These are phyloP conservation scores for Aspergillus sp. DNA, from an alignment of 2,329 filamentous ascomycete genomes.

Conservation along the genomic window DNA sequence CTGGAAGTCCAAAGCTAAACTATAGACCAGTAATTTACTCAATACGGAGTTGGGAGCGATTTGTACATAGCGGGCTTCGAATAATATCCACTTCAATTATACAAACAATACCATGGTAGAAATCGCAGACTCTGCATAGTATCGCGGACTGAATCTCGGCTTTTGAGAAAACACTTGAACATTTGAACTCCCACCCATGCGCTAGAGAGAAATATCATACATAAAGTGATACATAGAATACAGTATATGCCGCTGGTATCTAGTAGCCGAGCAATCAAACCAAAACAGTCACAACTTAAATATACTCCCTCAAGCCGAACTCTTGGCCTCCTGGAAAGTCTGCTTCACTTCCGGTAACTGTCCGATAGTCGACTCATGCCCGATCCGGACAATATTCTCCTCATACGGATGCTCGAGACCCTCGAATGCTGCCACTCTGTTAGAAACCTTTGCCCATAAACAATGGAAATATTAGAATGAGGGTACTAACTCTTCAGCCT, in stretches of 20 bases:
- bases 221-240: conserved; percentile 26
- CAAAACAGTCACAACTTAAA: conserved; percentile 1
- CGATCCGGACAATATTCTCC: conserved; percentile 77
- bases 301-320: conserved; percentile 18
- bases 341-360: conserved; percentile 36
- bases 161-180: conserved; percentile 3
- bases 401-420: conserved; percentile 89
- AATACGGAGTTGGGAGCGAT: conserved; percentile 18
- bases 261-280: conserved; percentile 10
- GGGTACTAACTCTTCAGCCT: conserved; percentile 69
- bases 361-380: conserved; percentile 51
- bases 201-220: conserved; percentile 36
- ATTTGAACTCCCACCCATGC: conserved; percentile 39
- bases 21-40: conserved; percentile 30
- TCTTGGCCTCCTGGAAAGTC: conserved; percentile 37
- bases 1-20: conserved; percentile 29
- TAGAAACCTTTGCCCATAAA: background rate
- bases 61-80: conserved; percentile 12
- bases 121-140: background rate
- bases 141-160: conserved; percentile 5
- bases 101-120: background rate
- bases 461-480: background rate
- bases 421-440: conserved; percentile 68
- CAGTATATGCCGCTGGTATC: conserved; percentile 19
- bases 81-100: conserved; percentile 2